Evolutionary conservation across 495 filamentous ascomycete genomes (phyloP).

Genomic region (Haplographium delicatum): DNA sequence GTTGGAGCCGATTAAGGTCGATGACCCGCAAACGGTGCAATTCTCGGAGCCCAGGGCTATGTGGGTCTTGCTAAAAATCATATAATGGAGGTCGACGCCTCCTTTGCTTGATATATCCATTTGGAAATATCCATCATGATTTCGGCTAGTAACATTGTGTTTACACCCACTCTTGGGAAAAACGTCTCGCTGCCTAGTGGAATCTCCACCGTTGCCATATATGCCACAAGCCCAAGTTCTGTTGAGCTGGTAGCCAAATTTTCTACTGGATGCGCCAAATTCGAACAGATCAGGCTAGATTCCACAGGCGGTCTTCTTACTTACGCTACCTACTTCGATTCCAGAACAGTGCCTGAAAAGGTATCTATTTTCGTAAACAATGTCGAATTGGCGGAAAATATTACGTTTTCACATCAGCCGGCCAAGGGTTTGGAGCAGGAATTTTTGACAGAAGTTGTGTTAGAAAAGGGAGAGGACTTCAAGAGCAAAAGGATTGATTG

Average conservation of each 20-base stretch:
- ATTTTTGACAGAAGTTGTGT: slow-evolving; percentile 8
- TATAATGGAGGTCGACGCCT: too few relatives aligned
- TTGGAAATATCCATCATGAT: not conserved
- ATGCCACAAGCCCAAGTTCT: slow-evolving; percentile 1
- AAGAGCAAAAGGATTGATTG: slow-evolving; percentile 9
- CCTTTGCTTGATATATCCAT: too few relatives aligned
- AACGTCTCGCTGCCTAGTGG: not conserved
- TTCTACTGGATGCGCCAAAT: not conserved
- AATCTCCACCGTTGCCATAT: not conserved
- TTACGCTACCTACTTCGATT: not conserved
- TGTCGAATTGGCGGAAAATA: slow-evolving; percentile 1
- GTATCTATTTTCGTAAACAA: slow-evolving; percentile 4
- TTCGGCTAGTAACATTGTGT: not conserved
- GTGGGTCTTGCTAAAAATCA: too few relatives aligned
- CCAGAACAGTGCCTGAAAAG: not conserved
- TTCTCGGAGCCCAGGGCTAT: too few relatives aligned
- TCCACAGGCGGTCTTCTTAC: not conserved
- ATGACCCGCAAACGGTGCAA: too few relatives aligned
- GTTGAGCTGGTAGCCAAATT: slow-evolving; percentile 4
- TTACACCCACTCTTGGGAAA: slow-evolving; percentile 7
- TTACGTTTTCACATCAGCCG: slow-evolving; percentile 2
- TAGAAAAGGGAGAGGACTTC: slow-evolving; percentile 2
- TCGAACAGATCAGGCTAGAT: slow-evolving; percentile 4
- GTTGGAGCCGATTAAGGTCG: too few relatives aligned
- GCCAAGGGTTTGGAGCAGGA: not conserved